Conservation (phyloP, 2,329 filamentous ascomycete genomes). For the Fusarium sp. region DNA sequence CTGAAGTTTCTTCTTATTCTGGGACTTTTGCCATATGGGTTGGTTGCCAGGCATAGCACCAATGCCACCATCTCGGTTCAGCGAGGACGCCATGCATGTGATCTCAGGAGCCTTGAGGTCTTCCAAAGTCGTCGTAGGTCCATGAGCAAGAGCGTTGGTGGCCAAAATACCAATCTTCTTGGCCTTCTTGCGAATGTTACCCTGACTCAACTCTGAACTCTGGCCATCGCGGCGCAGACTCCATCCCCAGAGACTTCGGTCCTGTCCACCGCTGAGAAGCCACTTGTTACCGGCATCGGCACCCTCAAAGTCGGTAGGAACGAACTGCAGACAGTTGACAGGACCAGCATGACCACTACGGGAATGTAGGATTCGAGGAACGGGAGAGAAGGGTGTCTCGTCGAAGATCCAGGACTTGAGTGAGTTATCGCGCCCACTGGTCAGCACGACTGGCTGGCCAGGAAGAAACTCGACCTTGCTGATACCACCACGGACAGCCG, state of each 20-base stretch:
- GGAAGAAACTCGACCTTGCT: conserved; percentile 89
- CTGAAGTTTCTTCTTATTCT: conserved; percentile 68
- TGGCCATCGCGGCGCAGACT: conserved; percentile 95
- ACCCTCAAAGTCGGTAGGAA: conserved; percentile 90
- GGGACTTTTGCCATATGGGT: conserved; percentile 84
- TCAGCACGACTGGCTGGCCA: conserved; percentile 90
- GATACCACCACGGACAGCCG: conserved; percentile 77
- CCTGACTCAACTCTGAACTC: conserved; percentile 92
- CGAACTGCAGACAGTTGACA: conserved; percentile 83
- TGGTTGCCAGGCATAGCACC: conserved; percentile 83
- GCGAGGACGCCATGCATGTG: conserved; percentile 87
- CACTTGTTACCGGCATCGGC: conserved; percentile 91
- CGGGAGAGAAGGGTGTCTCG: conserved; percentile 86
- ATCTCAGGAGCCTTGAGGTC: conserved; percentile 91
- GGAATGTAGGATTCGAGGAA: conserved; percentile 85
- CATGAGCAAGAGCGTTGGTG: conserved; percentile 65
- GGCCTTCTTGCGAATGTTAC: conserved; percentile 85
- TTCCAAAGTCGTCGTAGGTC: conserved; percentile 73
- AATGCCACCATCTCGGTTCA: conserved; percentile 95
- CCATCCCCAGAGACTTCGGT: conserved; percentile 95
- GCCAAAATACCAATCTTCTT: conserved; percentile 85
- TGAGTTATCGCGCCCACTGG: conserved; percentile 92
- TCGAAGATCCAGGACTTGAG: conserved; percentile 98
- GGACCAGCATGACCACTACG: conserved; percentile 90
- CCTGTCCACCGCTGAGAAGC: conserved; percentile 88